Percentiles rank a stretch among this genome's conserved stretches.
phyloP scores from a whole-genome alignment of 1,284 basidiomycete genomes.

The Porodaedalea pini region DNA sequence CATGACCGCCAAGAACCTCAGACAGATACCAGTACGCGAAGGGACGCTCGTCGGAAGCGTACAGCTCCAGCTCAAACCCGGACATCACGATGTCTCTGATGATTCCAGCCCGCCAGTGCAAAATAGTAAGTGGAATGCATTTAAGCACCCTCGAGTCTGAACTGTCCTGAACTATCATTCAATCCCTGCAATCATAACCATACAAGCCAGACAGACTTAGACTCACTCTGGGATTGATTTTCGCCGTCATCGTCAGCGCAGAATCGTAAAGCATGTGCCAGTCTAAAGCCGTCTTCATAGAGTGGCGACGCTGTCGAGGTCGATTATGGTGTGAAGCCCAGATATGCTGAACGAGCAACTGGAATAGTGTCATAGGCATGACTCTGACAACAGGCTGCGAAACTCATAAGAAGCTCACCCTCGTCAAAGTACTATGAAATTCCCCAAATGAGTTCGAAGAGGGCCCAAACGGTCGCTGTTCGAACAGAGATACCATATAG shows the following conservation, averaged over 20 bases:
- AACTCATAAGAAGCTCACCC: conserved; percentile 36
- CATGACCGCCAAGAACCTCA: conserved; percentile 52
- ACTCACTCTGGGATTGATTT: conserved; percentile 32
- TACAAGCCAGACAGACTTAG: conserved; percentile 5
- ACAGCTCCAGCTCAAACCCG: conserved; percentile 76
- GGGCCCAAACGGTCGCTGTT: conserved; percentile 35
- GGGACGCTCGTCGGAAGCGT: conserved; percentile 59
- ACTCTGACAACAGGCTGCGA: neutral
- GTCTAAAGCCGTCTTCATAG: conserved; percentile 56
- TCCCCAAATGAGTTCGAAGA: conserved; percentile 36
- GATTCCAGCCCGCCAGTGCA: conserved; percentile 55
- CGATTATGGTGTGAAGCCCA: conserved; percentile 65
- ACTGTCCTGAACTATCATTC: conserved; percentile 22
- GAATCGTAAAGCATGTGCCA: conserved; percentile 61
- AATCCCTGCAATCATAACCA: too few species aligned
- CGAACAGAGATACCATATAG: conserved; percentile 39
- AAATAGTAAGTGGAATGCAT: conserved; percentile 43
- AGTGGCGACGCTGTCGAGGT: conserved; percentile 58
- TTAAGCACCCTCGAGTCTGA: conserved; percentile 32
- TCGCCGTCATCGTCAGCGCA: conserved; percentile 36
- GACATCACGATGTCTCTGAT: conserved; percentile 68
- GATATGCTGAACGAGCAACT: conserved; percentile 58
- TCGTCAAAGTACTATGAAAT: conserved; percentile 53
- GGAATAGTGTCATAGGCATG: conserved; percentile 8
- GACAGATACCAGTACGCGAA: conserved; percentile 73